phyloP scores from a whole-genome alignment of 495 filamentous ascomycete genomes.

The Platismatia glauca region DNA sequence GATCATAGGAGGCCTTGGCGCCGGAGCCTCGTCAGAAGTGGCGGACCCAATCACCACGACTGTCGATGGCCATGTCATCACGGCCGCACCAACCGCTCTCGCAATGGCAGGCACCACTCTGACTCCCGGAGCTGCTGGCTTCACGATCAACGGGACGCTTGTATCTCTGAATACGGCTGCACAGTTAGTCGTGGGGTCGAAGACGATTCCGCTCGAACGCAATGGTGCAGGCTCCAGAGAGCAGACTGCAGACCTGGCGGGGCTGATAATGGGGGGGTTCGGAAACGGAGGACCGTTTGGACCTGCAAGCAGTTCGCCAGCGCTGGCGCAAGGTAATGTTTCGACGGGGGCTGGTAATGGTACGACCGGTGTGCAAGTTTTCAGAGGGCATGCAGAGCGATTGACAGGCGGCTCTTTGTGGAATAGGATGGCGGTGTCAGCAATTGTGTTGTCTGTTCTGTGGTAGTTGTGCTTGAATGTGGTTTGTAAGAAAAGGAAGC shows the following conservation, averaged over 20 bases:
- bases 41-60: neutral
- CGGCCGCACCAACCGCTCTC: neutral
- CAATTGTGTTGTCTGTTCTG: neutral
- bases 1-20: too few relatives aligned
- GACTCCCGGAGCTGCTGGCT: neutral
- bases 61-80: neutral
- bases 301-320: too few relatives aligned
- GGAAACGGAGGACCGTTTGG: neutral
- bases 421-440: neutral
- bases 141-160: neutral
- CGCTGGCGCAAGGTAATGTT: neutral
- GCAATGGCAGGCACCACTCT: neutral
- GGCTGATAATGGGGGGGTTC: neutral
- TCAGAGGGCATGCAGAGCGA: neutral
- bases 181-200: neutral
- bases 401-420: neutral
- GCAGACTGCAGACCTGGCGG: neutral
- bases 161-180: neutral
- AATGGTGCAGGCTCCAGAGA: neutral
- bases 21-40: too few relatives aligned
- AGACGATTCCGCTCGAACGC: neutral
- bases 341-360: neutral
- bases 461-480: too few relatives aligned
- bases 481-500: too few relatives aligned
- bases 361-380: neutral